phyloP scores from a whole-genome alignment of 208 protist species.

The Dictyostelium gargantuum region DNA sequence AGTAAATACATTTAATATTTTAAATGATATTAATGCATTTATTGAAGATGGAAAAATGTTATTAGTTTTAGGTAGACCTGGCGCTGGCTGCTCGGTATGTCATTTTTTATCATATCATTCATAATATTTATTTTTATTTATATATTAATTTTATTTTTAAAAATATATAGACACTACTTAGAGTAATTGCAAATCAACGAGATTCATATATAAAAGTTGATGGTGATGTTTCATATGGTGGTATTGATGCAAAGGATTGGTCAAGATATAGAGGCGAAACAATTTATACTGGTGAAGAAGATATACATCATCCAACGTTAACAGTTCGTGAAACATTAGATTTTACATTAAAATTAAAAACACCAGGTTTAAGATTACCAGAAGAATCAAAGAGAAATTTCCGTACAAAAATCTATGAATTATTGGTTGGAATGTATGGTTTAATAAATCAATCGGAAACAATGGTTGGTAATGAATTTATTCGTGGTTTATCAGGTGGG shows the following conservation, averaged over 20 bases:
- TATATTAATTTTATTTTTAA: no score
- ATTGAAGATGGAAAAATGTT: constrained; percentile 56
- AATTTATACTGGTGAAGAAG: constrained; percentile 51
- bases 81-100: constrained; percentile 28
- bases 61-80: constrained; percentile 44
- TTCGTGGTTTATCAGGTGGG: constrained; percentile 54
- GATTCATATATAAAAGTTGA: constrained; percentile 10
- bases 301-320: constrained; percentile 48
- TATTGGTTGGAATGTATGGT: constrained; percentile 48
- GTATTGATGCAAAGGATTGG: background rate
- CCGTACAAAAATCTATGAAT: background rate
- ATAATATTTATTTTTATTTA: background rate
- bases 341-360: constrained; percentile 59
- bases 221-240: constrained; percentile 33
- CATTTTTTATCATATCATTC: no score
- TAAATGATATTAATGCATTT: constrained; percentile 32
- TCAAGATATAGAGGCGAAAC: constrained; percentile 16
- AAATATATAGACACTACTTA: background rate
- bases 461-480: constrained; percentile 56
- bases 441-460: constrained; percentile 36
- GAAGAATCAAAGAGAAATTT: constrained; percentile 38
- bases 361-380: background rate
- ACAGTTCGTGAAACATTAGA: constrained; percentile 40
- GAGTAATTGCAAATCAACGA: constrained; percentile 40
- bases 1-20: constrained; percentile 53